These are phyloP conservation scores for Thermothelomyces thermophilus DNA, from an alignment of 2,329 filamentous ascomycete species.

Conservation along the genomic window DNA sequence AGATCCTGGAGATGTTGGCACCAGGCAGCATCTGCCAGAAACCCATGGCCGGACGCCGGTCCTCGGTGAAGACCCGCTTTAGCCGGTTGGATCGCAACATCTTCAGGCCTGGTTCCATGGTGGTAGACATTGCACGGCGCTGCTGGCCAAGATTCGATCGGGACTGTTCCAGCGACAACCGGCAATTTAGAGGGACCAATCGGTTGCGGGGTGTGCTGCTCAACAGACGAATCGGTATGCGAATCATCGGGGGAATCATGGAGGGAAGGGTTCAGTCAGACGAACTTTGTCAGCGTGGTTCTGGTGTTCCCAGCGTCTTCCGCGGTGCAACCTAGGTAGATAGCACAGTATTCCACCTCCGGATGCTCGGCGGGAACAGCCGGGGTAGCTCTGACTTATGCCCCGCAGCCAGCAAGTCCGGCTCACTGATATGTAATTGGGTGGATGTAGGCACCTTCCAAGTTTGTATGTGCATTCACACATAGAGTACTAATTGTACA, in stretches of 20 bases:
- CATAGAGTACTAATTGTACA: too few species aligned
- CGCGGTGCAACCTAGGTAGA: too few species aligned
- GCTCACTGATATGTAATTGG: too few species aligned
- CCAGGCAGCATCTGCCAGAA: constrained; percentile 60
- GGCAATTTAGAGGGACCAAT: not conserved
- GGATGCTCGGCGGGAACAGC: too few species aligned
- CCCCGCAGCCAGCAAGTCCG: too few species aligned
- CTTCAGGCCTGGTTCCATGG: constrained; percentile 11
- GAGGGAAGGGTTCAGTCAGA: too few species aligned
- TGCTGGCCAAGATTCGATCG: not conserved
- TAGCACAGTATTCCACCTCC: too few species aligned
- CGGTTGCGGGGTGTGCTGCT: not conserved
- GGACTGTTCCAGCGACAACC: not conserved
- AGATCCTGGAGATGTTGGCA: constrained; percentile 49
- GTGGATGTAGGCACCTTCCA: too few species aligned
- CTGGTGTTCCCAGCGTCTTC: too few species aligned
- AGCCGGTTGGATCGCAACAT: constrained; percentile 45
- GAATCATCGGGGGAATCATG: constrained; percentile 5
- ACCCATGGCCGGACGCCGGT: constrained; percentile 44
- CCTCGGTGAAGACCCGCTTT: constrained; percentile 42
- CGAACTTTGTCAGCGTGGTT: too few species aligned
- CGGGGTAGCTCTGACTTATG: too few species aligned
- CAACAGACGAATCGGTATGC: not conserved
- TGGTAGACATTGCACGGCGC: constrained; percentile 7
- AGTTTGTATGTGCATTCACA: too few species aligned